Evolutionary conservation across 192 early-diverging fungal genomes (phyloP).

Genomic region (Mortierella antarctica): DNA sequence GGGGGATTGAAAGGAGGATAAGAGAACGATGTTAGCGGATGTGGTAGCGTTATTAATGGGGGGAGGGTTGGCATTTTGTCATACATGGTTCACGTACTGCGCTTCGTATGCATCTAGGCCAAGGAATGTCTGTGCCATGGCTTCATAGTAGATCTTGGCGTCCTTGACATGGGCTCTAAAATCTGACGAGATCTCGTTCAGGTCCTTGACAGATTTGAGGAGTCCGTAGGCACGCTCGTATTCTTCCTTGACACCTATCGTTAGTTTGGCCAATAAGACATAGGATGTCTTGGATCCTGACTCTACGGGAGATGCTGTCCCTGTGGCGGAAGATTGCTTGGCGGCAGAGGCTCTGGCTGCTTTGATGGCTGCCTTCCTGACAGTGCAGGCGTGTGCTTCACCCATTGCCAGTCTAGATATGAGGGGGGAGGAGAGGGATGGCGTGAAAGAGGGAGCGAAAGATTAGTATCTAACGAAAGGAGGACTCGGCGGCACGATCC

Average conservation of each 20-base stretch:
- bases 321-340: slow-evolving; percentile 8
- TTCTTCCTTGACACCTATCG: slow-evolving; percentile 65
- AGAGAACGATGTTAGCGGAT: not conserved
- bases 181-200: slow-evolving; percentile 63
- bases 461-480: too few relatives aligned
- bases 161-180: slow-evolving; percentile 64
- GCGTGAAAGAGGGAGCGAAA: not conserved
- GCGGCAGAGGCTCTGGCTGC: slow-evolving; percentile 34
- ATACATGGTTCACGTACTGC: slow-evolving; percentile 43
- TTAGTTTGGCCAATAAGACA: slow-evolving; percentile 63
- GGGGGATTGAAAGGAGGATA: not conserved
- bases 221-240: slow-evolving; percentile 70
- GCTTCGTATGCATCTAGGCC: slow-evolving; percentile 68
- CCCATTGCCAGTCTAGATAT: slow-evolving; percentile 60
- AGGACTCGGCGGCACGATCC: not conserved
- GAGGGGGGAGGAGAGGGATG: not conserved
- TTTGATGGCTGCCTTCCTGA: slow-evolving; percentile 62
- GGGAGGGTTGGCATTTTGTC: too few relatives aligned
- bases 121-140: slow-evolving; percentile 63
- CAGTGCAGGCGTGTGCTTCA: slow-evolving; percentile 65
- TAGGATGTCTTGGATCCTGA: slow-evolving; percentile 55
- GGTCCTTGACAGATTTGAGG: slow-evolving; percentile 61
- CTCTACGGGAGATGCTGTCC: not conserved
- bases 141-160: slow-evolving; percentile 56
- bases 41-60: not conserved